These are phyloP conservation scores for Platanthera zijinensis DNA, from an alignment of 106 monocot genomes.

Conservation along the genomic window DNA sequence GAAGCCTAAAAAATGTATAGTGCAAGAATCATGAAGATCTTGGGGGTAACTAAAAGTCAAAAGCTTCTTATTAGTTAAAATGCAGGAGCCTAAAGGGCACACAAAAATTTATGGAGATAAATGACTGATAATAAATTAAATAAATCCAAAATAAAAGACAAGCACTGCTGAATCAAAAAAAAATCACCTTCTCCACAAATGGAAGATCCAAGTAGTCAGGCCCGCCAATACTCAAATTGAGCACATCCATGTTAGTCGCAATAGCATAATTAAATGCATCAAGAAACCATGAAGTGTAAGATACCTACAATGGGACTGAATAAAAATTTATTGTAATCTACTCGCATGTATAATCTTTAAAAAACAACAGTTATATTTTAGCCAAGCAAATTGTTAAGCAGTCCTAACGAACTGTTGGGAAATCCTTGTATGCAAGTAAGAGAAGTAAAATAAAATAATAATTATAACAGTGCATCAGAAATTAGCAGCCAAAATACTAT, in stretches of 20 bases:
- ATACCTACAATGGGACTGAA: constrained; percentile 96
- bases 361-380: constrained; percentile 1
- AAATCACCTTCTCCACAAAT: constrained; percentile 95
- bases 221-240: constrained; percentile 99
- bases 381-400: not conserved
- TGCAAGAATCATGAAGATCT: not conserved
- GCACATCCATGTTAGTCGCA: constrained; percentile 95
- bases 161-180: not conserved
- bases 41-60: not conserved
- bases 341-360: constrained; percentile 8
- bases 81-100: not conserved
- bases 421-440: not conserved
- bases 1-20: not conserved
- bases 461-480: not conserved
- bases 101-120: not conserved
- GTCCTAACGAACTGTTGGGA: not conserved
- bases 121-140: not conserved
- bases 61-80: not conserved
- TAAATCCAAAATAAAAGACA: not conserved
- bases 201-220: constrained; percentile 98
- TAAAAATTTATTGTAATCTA: constrained; percentile 60
- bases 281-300: constrained; percentile 99
- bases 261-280: constrained; percentile 99
- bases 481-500: not conserved
- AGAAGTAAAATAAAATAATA: not conserved